Evolutionary conservation across 768 basidiomycete species (phyloP), one percentile per base, ranked within the genome.

Genomic region (Calocera viscosa): DNA sequence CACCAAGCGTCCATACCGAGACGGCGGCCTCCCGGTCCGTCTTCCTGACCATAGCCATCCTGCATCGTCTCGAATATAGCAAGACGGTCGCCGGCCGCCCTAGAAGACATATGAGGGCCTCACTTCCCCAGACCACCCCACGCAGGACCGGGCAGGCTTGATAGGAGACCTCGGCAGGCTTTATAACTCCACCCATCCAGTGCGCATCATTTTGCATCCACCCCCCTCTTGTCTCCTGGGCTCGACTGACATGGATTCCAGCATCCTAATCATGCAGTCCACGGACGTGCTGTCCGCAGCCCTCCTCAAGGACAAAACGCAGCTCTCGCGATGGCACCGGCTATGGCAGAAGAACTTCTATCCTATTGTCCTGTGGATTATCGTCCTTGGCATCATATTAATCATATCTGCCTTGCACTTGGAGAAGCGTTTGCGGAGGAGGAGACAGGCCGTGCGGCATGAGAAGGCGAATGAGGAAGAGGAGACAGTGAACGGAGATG

Each of bases 341-440:
- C 53, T 60, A 5, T 60, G 53, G 53, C 53, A 60, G 53, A 60
- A 60, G 53, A 60, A 60, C 53, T 60, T 60, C 53, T 60, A 60
- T 19, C 53, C 53, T 8, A 60, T 60, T 5, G 30, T 60, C 14
- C 53, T 60, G 2, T 60, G 53, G 53, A 32, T 60, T 26, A 60
- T 60, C 30, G 53, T 60, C 10, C 53, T 60, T 19, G 53, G 53
- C 26, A 60, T 60, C 26, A 2, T 60, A 12, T 26, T 60, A 2
- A 32, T 30, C 30, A 32, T 60, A 11, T 28, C 26, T 8, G 10
- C 30, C 19, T 19, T 26, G 10, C 30, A 60, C 53, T 32, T 11
- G 11, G 11, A 60, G 16, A 60, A 19, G 30, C 11, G 53, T 28
- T 30, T 7, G 14, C 14, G 24, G 53, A 16, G 30, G 26, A 26